phyloP scores from a whole-genome alignment of 179 eudicot genomes.

The Sideroxylon spinosum region DNA sequence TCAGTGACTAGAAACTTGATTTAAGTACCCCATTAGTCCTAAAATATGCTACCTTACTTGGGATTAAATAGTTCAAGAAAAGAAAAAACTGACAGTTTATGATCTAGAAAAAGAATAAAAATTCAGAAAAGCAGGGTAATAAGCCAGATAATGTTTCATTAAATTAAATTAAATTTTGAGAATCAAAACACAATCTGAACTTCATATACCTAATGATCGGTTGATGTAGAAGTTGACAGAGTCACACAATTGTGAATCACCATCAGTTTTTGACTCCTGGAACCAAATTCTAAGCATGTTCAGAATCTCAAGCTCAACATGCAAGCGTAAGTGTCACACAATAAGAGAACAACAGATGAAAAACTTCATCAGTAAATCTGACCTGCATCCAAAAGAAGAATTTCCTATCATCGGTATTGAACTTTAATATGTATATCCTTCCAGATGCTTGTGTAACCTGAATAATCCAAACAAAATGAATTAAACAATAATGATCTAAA shows the following conservation, averaged over 20 bases:
- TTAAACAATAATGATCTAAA: not conserved
- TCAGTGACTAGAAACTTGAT: not conserved
- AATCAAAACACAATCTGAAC: not conserved
- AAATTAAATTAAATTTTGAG: not conserved
- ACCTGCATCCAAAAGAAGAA: constrained; percentile 99
- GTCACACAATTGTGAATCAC: constrained; percentile 60
- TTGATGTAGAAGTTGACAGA: constrained; percentile 79
- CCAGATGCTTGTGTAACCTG: constrained; percentile 92
- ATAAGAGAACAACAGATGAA: not conserved
- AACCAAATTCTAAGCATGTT: constrained; percentile 22
- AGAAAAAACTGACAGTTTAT: not conserved
- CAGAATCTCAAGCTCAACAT: constrained; percentile 3
- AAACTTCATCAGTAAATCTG: constrained; percentile 6
- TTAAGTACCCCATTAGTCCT: not conserved
- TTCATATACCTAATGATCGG: constrained; percentile 63
- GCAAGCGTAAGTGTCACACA: not conserved
- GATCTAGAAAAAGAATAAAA: not conserved
- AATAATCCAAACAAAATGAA: constrained; percentile 6
- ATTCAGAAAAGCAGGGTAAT: constrained; percentile 7
- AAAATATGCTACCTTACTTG: not conserved
- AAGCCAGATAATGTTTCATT: not conserved
- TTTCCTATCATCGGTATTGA: constrained; percentile 84
- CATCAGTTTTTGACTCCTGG: constrained; percentile 81
- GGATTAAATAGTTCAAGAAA: not conserved
- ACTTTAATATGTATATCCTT: constrained; percentile 87